Evolutionary conservation across 2,329 filamentous ascomycete species (phyloP), one percentile per base, ranked within the genome.

Genomic region (Lasiodiplodia theobromae): DNA sequence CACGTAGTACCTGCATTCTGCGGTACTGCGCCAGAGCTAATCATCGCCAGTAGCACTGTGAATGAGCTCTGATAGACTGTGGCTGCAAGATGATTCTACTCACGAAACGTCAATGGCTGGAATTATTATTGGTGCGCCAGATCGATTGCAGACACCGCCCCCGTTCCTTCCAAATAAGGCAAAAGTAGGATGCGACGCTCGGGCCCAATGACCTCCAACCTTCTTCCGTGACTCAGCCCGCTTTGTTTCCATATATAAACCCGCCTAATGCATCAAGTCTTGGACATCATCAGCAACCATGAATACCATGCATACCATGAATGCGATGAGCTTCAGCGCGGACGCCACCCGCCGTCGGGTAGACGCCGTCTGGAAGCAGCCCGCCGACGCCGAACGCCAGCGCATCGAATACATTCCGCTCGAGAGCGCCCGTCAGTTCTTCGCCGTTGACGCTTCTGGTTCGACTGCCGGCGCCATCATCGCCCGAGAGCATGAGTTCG

Each of bases 381-480:
- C 56, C 10, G 28, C 16, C 44, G n/a, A 2, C 21, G 14, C 31
- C 18, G 57, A 62, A 28, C n/a, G 21, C 0, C n/a, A 31, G 18
- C 38, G 4, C 7, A n/a, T 16, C 21, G 21, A 44, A 8, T 47
- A 54, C 37, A 10, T 58, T 5, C 65, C 65, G 16, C 40, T 67
- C 8, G 14, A 31, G 34, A 8, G 67, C 23, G 69, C 73, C 21
- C 72, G 72, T 52, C 76, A 75, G 56, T 77, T 76, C 69, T 77
- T 77, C 62, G 77, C 77, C 25, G 74, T 77, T 25, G 77, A 78
- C 64, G 74, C 77, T 16, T 78, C 75, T 2, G 75, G 75, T 1
- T 77, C 75, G 11, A 77, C 75, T 11, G 53, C 58, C 4, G 70
- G 72, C 16, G 56, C 69, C 5, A 72, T 77, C 23, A 60, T 72